Evolutionary conservation across 371 early-diverging fungal genomes (phyloP), one percentile per base, ranked within the genome.

Genomic region (Gilbertella persicaria): DNA sequence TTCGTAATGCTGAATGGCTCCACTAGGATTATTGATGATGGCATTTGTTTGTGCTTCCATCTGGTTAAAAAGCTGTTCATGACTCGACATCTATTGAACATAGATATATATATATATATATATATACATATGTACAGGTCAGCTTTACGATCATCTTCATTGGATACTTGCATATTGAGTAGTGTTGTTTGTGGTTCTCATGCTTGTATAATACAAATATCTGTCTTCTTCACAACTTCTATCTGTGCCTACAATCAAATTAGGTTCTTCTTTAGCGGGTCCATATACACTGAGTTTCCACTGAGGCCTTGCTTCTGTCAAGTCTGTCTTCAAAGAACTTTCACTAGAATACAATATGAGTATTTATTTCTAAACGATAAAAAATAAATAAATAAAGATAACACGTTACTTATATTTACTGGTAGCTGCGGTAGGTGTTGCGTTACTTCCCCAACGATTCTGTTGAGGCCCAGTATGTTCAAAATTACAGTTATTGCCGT

Each of bases 201-300:
- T 70, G 16, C 69, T 58, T 17, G 51, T 55, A 50, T 82, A 83
- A 51, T 73, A 85, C 43, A 64, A 61, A 23, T 77, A 50, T 14
- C 85, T 74, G 53, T 82, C 78, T 49, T 85, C 85, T 52, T 85
- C 85, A 14, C 71, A 69, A 51, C 78, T 78, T 53, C 64, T 53
- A 42, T 85, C 85, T 7, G 72, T 71, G 13, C 83, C 85, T 2
- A 73, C 71, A 47, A 85, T 75, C 51, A 85, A 28, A 38, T 83
- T 85, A 13, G 84, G 84, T 40, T 85, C 85, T 40, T 81, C 84
- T 58, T 85, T 85, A 39, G 79, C 84, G 29, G 85, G 85, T 6
- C 69, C 85, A 64, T 72, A 85, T 3, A 79, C 78, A 50, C 80
- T 79, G 0, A 80, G 53, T 28, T 60, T 69, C 60, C 81, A 79